Evolutionary conservation across 2,329 filamentous ascomycete genomes (phyloP).

Genomic region (Ceratocystis smalleyi): DNA sequence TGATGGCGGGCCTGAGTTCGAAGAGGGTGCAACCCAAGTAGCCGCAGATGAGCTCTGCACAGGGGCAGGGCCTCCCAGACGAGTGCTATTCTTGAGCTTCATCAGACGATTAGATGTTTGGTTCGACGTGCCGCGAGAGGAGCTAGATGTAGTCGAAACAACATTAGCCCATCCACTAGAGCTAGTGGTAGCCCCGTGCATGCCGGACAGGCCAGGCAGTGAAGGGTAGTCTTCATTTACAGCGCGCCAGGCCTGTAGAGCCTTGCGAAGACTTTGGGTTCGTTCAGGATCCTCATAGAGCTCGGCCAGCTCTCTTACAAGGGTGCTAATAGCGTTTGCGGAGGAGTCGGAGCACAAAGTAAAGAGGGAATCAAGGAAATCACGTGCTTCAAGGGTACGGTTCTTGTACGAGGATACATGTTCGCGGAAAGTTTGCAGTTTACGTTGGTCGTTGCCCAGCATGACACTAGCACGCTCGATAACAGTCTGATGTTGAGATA

Average conservation of each 20-base stretch:
- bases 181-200: constrained; percentile 44
- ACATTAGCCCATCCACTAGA: constrained; percentile 46
- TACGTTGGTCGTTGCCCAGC: constrained; percentile 58
- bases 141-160: constrained; percentile 39
- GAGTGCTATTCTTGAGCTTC: constrained; percentile 44
- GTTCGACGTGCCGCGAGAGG: constrained; percentile 27
- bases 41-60: constrained; percentile 8
- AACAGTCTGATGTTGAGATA: constrained; percentile 67
- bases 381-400: constrained; percentile 51
- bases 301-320: constrained; percentile 82
- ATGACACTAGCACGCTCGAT: constrained; percentile 72
- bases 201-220: constrained; percentile 58
- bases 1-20: constrained; percentile 19
- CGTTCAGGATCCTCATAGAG: constrained; percentile 76
- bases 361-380: constrained; percentile 78
- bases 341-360: constrained; percentile 65
- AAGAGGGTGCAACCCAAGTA: constrained; percentile 19
- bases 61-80: constrained; percentile 25
- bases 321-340: constrained; percentile 66
- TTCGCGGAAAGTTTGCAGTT: constrained; percentile 61
- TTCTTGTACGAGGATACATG: constrained; percentile 66
- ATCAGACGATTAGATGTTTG: constrained; percentile 40
- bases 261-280: constrained; percentile 55
- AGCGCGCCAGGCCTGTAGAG: constrained; percentile 90
- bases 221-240: constrained; percentile 94